Percentiles rank a stretch among this genome's conserved stretches.
These are phyloP conservation scores for Sutorius eximius DNA, from an alignment of 1,284 basidiomycete genomes.

Conservation along the genomic window DNA sequence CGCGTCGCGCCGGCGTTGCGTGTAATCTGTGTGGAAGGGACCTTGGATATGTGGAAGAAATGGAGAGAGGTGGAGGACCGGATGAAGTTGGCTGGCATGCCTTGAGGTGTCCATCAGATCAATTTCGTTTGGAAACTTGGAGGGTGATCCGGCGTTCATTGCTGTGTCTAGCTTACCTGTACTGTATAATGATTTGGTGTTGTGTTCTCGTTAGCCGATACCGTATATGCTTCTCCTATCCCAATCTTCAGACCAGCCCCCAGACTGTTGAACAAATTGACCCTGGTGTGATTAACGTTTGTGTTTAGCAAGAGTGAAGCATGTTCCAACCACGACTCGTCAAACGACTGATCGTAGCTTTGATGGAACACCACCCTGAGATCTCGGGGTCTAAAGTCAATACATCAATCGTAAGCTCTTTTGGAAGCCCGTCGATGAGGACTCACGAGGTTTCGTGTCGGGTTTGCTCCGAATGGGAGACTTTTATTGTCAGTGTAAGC, in stretches of 20 bases:
- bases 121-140: background rate
- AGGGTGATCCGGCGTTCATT: background rate
- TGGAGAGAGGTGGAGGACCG: slow-evolving; percentile 32
- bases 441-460: too few species aligned
- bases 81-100: slow-evolving; percentile 18
- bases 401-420: background rate
- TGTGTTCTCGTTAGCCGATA: background rate
- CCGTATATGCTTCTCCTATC: background rate
- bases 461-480: background rate
- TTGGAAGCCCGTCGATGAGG: background rate
- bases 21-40: slow-evolving; percentile 29
- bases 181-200: background rate
- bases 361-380: background rate
- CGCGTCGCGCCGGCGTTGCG: slow-evolving; percentile 26
- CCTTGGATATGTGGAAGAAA: slow-evolving; percentile 31
- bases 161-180: background rate
- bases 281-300: background rate
- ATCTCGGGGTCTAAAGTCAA: background rate
- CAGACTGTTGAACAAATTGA: background rate
- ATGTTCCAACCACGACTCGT: background rate
- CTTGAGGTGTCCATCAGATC: background rate
- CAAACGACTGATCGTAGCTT: too few species aligned
- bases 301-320: background rate
- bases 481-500: background rate
- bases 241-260: background rate